A percentile compares a stretch with the other conserved stretches of the same genome.
phyloP scores from a whole-genome alignment of 805 yeast species.

The Spathaspora sp. region DNA sequence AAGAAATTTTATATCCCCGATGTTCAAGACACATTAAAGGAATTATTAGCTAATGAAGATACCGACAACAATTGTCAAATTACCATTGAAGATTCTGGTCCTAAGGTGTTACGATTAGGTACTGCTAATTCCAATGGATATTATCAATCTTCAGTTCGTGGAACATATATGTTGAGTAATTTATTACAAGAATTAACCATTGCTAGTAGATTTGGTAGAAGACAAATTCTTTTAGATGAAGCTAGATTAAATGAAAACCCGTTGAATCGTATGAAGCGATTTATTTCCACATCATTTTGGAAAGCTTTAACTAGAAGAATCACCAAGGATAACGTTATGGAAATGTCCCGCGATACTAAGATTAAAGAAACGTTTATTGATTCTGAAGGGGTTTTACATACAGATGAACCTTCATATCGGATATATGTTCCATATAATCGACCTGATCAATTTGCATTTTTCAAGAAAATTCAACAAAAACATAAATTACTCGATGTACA shows the following conservation, averaged over 20 bases:
- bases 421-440: conserved; percentile 73
- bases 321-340: conserved; percentile 56
- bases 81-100: conserved; percentile 31
- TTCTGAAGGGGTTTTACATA: conserved; percentile 24
- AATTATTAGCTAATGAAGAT: conserved; percentile 72
- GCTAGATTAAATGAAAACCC: conserved; percentile 85
- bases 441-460: conserved; percentile 71
- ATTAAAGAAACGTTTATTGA: conserved; percentile 48
- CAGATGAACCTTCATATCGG: conserved; percentile 60
- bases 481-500: conserved; percentile 71
- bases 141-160: conserved; percentile 69
- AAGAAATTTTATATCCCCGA: conserved; percentile 67
- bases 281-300: conserved; percentile 81
- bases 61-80: conserved; percentile 80
- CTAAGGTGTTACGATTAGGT: conserved; percentile 27
- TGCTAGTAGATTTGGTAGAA: conserved; percentile 77
- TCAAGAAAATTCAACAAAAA: conserved; percentile 45
- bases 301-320: conserved; percentile 67
- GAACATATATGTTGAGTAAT: conserved; percentile 87
- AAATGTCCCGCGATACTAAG: conserved; percentile 77
- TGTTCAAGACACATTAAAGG: conserved; percentile 67
- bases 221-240: conserved; percentile 77
- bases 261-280: conserved; percentile 67
- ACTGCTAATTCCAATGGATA: conserved; percentile 84
- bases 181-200: conserved; percentile 83